These are phyloP conservation scores for Abrus pulchellus DNA, from an alignment of 306 rosid species.

Conservation along the genomic window DNA sequence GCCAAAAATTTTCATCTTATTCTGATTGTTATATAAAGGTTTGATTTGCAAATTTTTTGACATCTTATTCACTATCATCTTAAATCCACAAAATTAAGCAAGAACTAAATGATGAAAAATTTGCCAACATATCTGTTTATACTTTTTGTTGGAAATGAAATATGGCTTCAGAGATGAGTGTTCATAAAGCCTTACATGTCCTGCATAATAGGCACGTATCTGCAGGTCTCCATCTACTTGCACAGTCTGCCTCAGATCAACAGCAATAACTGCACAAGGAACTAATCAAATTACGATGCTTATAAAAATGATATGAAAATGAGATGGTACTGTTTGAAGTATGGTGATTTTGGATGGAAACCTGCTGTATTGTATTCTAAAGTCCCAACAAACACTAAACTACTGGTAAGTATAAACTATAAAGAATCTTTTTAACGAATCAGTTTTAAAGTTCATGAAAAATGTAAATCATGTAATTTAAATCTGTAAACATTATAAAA, in stretches of 20 bases:
- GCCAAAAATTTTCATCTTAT: not conserved
- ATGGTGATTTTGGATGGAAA: constrained; percentile 31
- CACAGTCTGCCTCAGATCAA: constrained; percentile 85
- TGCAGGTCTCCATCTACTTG: constrained; percentile 87
- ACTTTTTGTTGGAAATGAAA: constrained; percentile 4
- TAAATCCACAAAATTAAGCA: constrained; percentile 3
- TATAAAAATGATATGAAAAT: constrained; percentile 20
- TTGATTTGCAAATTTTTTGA: constrained; percentile 3
- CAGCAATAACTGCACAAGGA: constrained; percentile 74
- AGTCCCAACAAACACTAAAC: constrained; percentile 27
- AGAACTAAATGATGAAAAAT: constrained; percentile 16
- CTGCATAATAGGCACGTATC: constrained; percentile 97
- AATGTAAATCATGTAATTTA: constrained; percentile 11
- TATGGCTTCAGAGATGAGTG: constrained; percentile 28
- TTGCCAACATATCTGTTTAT: constrained; percentile 13
- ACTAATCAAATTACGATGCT: constrained; percentile 41
- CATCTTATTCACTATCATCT: constrained; percentile 27
- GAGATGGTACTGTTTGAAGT: constrained; percentile 4
- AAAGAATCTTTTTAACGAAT: not conserved
- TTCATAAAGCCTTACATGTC: constrained; percentile 75
- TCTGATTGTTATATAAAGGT: constrained; percentile 2
- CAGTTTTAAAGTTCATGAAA: constrained; percentile 15
- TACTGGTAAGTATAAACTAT: constrained; percentile 15
- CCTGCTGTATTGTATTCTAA: not conserved
- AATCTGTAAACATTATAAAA: not conserved